phyloP scores from a whole-genome alignment of 495 filamentous ascomycete genomes.

The Amphirosellinia nigrospora region DNA sequence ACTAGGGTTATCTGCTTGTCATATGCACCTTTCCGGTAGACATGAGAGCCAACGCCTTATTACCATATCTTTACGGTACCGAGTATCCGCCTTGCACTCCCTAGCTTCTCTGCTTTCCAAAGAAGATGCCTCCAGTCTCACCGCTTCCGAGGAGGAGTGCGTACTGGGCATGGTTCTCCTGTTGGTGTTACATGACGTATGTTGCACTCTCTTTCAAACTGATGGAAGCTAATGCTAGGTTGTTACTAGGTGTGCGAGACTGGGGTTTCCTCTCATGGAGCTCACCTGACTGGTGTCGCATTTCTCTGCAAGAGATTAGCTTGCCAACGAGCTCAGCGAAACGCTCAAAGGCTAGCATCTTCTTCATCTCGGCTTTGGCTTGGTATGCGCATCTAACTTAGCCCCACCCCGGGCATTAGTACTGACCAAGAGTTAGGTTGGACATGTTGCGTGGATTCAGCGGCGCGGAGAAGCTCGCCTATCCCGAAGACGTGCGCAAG shows the following conservation, averaged over 20 bases:
- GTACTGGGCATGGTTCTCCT: not conserved
- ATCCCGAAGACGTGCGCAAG: not conserved
- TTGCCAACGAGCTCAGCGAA: not conserved
- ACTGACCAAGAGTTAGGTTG: not conserved
- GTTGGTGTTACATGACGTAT: not conserved
- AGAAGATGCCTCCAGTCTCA: not conserved
- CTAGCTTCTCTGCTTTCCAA: not conserved
- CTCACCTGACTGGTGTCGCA: not conserved
- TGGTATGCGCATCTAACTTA: not conserved
- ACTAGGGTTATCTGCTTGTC: not conserved
- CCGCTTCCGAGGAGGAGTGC: not conserved
- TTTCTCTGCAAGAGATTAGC: constrained; percentile 6
- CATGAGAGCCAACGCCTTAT: not conserved
- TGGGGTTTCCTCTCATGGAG: not conserved
- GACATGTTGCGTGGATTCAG: constrained; percentile 3
- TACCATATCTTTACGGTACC: not conserved
- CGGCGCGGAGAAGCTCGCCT: not conserved
- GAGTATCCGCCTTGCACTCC: not conserved
- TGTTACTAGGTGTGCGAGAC: not conserved
- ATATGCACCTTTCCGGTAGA: not conserved
- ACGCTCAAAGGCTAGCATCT: not conserved
- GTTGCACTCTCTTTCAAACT: not conserved
- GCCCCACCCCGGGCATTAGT: not conserved
- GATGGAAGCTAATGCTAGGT: not conserved
- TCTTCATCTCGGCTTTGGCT: not conserved